phyloP scores from a whole-genome alignment of 768 basidiomycete genomes.

The Tricholomella constricta region DNA sequence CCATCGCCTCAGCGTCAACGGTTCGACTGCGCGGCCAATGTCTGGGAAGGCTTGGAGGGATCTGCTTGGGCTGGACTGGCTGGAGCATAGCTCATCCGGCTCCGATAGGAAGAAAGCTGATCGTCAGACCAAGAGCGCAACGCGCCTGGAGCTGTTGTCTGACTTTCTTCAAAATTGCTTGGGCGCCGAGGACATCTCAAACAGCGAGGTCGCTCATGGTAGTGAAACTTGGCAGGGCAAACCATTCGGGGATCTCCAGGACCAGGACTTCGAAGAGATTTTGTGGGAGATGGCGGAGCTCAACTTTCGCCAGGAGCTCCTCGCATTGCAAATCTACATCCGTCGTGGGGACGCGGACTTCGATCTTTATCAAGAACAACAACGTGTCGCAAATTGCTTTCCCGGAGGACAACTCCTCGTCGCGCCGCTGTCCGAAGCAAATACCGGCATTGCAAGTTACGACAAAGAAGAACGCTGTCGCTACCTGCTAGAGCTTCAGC shows the following conservation, averaged over 20 bases:
- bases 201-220: background rate
- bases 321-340: too few relatives aligned
- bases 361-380: too few relatives aligned
- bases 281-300: too few relatives aligned
- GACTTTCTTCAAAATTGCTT: background rate
- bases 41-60: too few relatives aligned
- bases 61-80: conserved; percentile 3
- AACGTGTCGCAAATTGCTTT: too few relatives aligned
- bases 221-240: too few relatives aligned
- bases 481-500: conserved; percentile 2
- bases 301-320: too few relatives aligned
- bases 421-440: conserved; percentile 1
- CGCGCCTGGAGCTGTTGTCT: too few relatives aligned
- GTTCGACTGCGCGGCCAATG: background rate
- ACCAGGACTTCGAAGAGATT: conserved; percentile 4
- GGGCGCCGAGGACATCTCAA: background rate
- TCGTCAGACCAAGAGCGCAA: background rate
- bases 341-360: too few relatives aligned
- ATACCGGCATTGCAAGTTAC: conserved; percentile 8
- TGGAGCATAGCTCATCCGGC: background rate
- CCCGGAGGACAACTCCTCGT: too few relatives aligned
- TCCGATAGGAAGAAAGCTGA: background rate
- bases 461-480: too few relatives aligned
- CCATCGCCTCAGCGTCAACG: background rate
- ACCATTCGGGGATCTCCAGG: too few relatives aligned